Evolutionary conservation across 768 basidiomycete species (phyloP).

Genomic region (Coprinopsis sp.): DNA sequence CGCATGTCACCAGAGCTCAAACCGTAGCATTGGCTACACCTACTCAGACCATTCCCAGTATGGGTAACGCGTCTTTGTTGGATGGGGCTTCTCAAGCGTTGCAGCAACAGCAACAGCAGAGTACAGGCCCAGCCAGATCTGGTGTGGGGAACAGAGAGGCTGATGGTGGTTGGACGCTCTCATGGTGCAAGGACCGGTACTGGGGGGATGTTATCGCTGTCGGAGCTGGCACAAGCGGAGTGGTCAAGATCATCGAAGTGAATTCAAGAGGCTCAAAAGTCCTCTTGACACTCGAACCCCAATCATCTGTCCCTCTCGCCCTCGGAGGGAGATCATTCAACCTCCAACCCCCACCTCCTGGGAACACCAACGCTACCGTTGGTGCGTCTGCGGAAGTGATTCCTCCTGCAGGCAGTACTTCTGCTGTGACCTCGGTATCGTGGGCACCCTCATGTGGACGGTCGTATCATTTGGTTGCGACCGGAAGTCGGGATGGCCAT

Average conservation of each 20-base stretch:
- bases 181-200: conserved; percentile 94
- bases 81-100: conserved; percentile 60
- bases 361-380: too few relatives aligned
- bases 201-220: conserved; percentile 91
- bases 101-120: conserved; percentile 45
- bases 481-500: conserved; percentile 80
- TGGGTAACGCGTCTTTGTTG: conserved; percentile 17
- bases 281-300: conserved; percentile 57
- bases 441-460: conserved; percentile 96
- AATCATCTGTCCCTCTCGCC: too few relatives aligned
- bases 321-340: too few relatives aligned
- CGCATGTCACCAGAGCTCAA: conserved; percentile 40
- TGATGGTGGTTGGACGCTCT: conserved; percentile 88
- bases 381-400: too few relatives aligned
- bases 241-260: conserved; percentile 81
- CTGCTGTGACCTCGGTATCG: conserved; percentile 75
- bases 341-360: too few relatives aligned
- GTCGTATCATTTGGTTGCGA: conserved; percentile 91
- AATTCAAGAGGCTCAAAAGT: conserved; percentile 64
- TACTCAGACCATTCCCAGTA: conserved; percentile 53
- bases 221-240: conserved; percentile 63
- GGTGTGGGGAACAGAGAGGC: conserved; percentile 69
- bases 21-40: conserved; percentile 66
- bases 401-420: conserved; percentile 38
- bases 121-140: conserved; percentile 24